These are phyloP conservation scores for Verticillium klebahnii DNA, from an alignment of 2,329 filamentous ascomycete genomes.

Conservation along the genomic window DNA sequence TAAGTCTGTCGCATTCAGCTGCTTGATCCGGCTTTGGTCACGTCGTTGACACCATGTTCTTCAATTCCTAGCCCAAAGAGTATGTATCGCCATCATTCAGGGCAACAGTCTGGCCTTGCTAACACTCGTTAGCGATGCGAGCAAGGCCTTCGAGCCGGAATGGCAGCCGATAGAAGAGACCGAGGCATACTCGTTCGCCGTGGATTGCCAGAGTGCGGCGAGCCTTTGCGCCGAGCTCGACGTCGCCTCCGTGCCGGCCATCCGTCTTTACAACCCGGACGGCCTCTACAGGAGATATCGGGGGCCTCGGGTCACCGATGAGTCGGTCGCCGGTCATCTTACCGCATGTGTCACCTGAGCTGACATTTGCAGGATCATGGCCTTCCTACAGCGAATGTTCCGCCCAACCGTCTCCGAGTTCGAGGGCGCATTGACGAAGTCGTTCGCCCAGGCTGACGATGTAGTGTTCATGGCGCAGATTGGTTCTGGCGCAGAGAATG, in stretches of 20 bases:
- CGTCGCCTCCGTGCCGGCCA: slow-evolving; percentile 40
- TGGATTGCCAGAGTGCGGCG: slow-evolving; percentile 33
- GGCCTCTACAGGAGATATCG: slow-evolving; percentile 33
- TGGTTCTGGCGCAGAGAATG: slow-evolving; percentile 20
- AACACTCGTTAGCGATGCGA: slow-evolving; percentile 5
- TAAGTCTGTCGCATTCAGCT: background rate
- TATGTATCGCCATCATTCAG: background rate
- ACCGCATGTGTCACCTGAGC: background rate
- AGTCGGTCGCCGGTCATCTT: slow-evolving; percentile 21
- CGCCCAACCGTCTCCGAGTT: slow-evolving; percentile 23
- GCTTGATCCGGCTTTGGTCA: background rate
- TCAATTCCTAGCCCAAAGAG: background rate
- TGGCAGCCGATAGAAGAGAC: slow-evolving; percentile 23
- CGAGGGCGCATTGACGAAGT: slow-evolving; percentile 18
- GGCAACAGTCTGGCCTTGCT: background rate
- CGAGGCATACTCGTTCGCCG: slow-evolving; percentile 21
- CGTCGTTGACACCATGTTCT: background rate
- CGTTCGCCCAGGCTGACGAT: slow-evolving; percentile 34
- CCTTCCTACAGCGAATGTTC: slow-evolving; percentile 21
- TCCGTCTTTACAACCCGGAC: slow-evolving; percentile 35
- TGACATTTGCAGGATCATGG: slow-evolving; percentile 17
- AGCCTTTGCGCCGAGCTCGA: slow-evolving; percentile 34
- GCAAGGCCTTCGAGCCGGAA: slow-evolving; percentile 28
- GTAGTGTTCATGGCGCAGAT: slow-evolving; percentile 36
- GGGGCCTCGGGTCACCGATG: slow-evolving; percentile 32